phyloP scores from a whole-genome alignment of 345 rosid genomes.

The Dipteronia dyeriana region DNA sequence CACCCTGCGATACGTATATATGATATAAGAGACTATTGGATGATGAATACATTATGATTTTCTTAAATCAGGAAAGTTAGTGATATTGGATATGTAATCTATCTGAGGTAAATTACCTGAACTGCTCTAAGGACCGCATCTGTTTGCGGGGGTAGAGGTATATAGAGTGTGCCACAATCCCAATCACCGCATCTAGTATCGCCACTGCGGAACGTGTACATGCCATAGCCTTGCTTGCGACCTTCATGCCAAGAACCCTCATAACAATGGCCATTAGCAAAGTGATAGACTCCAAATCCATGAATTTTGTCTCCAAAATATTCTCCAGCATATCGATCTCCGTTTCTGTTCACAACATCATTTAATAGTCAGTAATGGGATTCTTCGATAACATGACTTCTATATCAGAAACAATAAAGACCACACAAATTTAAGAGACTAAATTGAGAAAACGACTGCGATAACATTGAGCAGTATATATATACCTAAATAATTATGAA shows the following conservation, averaged over 20 bases:
- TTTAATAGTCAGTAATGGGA: constrained; percentile 3
- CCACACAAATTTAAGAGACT: no score
- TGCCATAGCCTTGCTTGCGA: constrained; percentile 84
- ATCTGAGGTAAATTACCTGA: constrained; percentile 46
- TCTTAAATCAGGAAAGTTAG: no score
- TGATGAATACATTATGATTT: no score
- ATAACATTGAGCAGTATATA: no score
- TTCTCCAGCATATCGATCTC: constrained; percentile 91
- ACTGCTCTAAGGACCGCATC: constrained; percentile 58
- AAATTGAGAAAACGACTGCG: no score
- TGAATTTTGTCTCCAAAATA: constrained; percentile 93
- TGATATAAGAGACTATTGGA: no score
- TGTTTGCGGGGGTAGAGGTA: constrained; percentile 41
- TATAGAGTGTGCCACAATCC: constrained; percentile 63
- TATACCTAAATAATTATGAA: no score
- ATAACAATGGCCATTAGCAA: constrained; percentile 84
- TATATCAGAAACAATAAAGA: neutral
- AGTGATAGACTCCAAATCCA: constrained; percentile 89
- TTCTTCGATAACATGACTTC: constrained; percentile 1
- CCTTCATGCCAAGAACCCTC: constrained; percentile 99
- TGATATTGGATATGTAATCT: constrained; percentile 6
- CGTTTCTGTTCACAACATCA: constrained; percentile 53
- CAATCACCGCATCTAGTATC: constrained; percentile 76
- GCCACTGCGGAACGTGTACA: constrained; percentile 75
- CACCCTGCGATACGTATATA: no score